Evolutionary conservation across 2,329 filamentous ascomycete genomes (phyloP), one percentile per base, ranked within the genome.

Genomic region (Epichloe elymi): DNA sequence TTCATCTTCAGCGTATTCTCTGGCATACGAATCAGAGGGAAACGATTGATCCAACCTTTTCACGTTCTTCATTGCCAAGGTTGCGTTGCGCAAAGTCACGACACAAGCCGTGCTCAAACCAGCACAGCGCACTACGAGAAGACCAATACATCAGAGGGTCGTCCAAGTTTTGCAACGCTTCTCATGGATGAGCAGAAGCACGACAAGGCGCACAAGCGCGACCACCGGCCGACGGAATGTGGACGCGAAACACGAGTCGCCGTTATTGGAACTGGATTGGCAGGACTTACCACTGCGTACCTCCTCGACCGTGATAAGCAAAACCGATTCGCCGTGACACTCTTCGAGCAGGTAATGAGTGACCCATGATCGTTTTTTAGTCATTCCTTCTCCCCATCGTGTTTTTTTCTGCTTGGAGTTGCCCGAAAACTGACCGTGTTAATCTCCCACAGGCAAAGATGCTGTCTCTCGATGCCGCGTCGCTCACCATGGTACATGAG

Each of bases 391-490:
- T 30, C 26, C 3, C 8, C 3, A 4, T 10, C 8, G 26, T 30
- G 8, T 10, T 30, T 11, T 4, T 10, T 30, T 3, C 1, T 26
- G 8, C 26, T 11, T 30, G 26, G 26, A 30, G 8, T 30, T 30
- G 26, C 26, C 8, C 26, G 8, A 10, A 14, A 10, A 15, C 15
- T 48, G 36, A 15, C 20, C 17, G 42, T 30, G 17, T 33, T 23
- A 10, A 4, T 26, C 20, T 8, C 17, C 3, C 10, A 8, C 49
- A 70, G 68, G 61, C 64, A 19, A 54, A 61, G 3, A 53, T 50
- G 11, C 59, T 70, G 2, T 65, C 69, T 0, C 65, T 71, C 46
- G 67, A 69, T 53, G 61, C 64, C 7, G 66, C 67, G 1, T 71
- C 68, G 1, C 62, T 70, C 7, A 60, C 67, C 1, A 53, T 71